Conservation (phyloP, 257 asterid genomes). For the Misopates orontium region DNA sequence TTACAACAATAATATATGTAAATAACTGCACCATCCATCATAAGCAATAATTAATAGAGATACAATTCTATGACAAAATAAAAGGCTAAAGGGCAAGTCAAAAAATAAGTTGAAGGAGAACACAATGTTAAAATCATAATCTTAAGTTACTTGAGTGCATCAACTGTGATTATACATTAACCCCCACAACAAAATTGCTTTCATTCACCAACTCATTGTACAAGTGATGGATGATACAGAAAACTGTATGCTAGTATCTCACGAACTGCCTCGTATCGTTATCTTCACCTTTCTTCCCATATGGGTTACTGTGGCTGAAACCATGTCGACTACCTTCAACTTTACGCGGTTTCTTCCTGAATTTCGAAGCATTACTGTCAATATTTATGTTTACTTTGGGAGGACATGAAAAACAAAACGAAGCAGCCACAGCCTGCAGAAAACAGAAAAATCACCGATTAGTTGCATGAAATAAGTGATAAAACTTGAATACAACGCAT, state of each 20-base stretch:
- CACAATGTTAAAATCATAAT: too few species aligned
- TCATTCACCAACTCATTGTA: slow-evolving; percentile 24
- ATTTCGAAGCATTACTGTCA: slow-evolving; percentile 81
- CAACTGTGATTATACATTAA: not conserved
- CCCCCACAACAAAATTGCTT: not conserved
- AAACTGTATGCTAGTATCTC: slow-evolving; percentile 44
- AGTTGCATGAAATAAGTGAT: slow-evolving; percentile 13
- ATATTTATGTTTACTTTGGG: slow-evolving; percentile 75
- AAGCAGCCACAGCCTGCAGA: slow-evolving; percentile 91
- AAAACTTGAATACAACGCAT: not conserved
- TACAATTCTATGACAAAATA: too few species aligned
- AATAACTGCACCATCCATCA: too few species aligned
- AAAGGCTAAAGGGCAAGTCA: too few species aligned
- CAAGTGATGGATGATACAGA: slow-evolving; percentile 18
- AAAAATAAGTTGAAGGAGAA: too few species aligned
- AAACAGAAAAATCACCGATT: not conserved
- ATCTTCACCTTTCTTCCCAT: slow-evolving; percentile 63
- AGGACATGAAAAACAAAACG: slow-evolving; percentile 79
- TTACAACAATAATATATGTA: too few species aligned
- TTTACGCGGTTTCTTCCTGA: slow-evolving; percentile 53
- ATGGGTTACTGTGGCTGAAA: slow-evolving; percentile 60
- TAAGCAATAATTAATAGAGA: too few species aligned
- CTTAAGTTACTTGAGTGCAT: not conserved
- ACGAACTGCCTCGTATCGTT: slow-evolving; percentile 48
- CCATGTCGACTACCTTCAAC: slow-evolving; percentile 60